phyloP scores from a whole-genome alignment of 2,329 filamentous ascomycete genomes.

The Colletotrichum nymphaeae region DNA sequence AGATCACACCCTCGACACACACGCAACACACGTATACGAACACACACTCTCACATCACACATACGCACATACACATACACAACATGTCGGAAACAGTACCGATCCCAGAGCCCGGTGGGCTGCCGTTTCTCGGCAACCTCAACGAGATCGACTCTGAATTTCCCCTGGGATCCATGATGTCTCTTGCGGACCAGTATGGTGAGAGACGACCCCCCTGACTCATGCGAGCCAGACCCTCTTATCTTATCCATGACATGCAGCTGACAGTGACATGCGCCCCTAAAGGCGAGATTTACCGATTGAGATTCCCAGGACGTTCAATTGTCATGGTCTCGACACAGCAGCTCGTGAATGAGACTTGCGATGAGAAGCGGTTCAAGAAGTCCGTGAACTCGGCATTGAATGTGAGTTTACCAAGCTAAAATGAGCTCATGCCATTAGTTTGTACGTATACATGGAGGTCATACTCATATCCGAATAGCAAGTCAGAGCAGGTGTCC shows the following conservation, averaged over 20 bases:
- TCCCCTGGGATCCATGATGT: conserved; percentile 65
- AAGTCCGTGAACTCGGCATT: conserved; percentile 66
- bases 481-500: conserved; percentile 69
- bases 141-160: conserved; percentile 70
- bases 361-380: conserved; percentile 72
- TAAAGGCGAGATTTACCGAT: conserved; percentile 68
- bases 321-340: conserved; percentile 64
- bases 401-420: neutral
- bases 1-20: neutral
- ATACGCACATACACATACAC: neutral
- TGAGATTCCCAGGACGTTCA: conserved; percentile 61
- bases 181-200: conserved; percentile 76
- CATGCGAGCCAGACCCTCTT: neutral
- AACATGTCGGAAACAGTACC: conserved; percentile 33
- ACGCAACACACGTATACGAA: neutral
- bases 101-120: conserved; percentile 61
- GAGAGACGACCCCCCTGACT: conserved; percentile 38
- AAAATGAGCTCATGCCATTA: neutral
- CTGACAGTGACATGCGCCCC: conserved; percentile 6
- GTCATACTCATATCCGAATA: conserved; percentile 28
- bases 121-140: conserved; percentile 75
- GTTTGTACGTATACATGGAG: neutral
- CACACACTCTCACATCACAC: neutral
- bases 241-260: neutral
- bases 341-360: conserved; percentile 71